These are phyloP conservation scores for Calonectria ilicicola DNA, from an alignment of 2,329 filamentous ascomycete species.

Conservation along the genomic window DNA sequence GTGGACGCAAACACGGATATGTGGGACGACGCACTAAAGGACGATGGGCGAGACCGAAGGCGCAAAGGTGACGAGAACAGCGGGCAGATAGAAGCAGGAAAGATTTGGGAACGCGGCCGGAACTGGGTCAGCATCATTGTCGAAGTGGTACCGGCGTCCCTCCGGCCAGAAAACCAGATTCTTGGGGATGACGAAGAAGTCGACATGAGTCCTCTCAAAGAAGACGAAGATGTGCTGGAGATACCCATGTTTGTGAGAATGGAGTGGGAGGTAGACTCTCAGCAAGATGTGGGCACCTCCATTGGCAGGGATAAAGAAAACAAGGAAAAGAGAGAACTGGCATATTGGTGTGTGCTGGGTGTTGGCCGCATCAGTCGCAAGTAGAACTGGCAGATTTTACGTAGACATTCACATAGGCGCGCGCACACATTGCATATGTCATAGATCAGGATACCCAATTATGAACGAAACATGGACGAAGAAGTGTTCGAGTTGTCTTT, in stretches of 20 bases:
- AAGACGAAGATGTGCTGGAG: conserved; percentile 78
- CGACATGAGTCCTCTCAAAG: conserved; percentile 61
- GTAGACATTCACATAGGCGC: conserved; percentile 23
- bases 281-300: conserved; percentile 72
- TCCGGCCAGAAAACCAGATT: conserved; percentile 54
- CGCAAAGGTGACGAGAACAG: conserved; percentile 55
- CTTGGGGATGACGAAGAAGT: conserved; percentile 49
- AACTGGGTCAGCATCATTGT: conserved; percentile 97
- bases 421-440: conserved; percentile 27
- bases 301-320: conserved; percentile 67
- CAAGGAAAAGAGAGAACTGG: conserved; percentile 86
- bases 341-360: conserved; percentile 95
- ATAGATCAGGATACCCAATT: conserved; percentile 57
- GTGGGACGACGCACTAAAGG: conserved; percentile 88
- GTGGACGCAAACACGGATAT: conserved; percentile 91
- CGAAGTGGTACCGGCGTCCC: conserved; percentile 80
- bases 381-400: conserved; percentile 32
- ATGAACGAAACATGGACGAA: conserved; percentile 43
- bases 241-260: conserved; percentile 94
- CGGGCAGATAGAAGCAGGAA: conserved; percentile 82
- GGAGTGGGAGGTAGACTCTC: conserved; percentile 85
- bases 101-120: conserved; percentile 93
- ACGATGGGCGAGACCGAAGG: conserved; percentile 54
- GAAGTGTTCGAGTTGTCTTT: conserved; percentile 47
- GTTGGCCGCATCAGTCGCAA: conserved; percentile 80